Percentiles rank a stretch among this genome's conserved stretches.
phyloP scores from a whole-genome alignment of 805 yeast genomes.

The Wickerhamiella lipophila region DNA sequence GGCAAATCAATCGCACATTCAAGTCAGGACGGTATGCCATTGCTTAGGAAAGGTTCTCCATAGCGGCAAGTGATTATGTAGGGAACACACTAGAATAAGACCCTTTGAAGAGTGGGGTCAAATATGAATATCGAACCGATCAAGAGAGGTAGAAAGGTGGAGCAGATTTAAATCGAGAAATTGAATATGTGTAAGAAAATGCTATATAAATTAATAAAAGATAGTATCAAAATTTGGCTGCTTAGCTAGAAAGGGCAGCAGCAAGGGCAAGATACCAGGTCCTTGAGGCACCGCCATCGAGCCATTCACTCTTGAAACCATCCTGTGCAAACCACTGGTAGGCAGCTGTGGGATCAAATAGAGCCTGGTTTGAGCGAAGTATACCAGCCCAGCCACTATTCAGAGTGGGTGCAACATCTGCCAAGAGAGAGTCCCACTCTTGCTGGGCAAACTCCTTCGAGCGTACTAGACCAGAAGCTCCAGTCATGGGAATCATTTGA shows the following conservation, averaged over 20 bases:
- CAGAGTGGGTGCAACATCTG: slow-evolving; percentile 36
- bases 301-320: slow-evolving; percentile 40
- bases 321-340: slow-evolving; percentile 47
- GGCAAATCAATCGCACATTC: slow-evolving; percentile 82
- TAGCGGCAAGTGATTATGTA: neutral
- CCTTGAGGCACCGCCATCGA: slow-evolving; percentile 76
- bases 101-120: neutral
- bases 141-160: neutral
- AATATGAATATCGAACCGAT: too few species aligned
- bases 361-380: slow-evolving; percentile 59
- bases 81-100: neutral
- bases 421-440: slow-evolving; percentile 49
- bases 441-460: slow-evolving; percentile 36
- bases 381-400: slow-evolving; percentile 48
- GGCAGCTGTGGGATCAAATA: slow-evolving; percentile 53
- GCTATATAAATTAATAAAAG: neutral
- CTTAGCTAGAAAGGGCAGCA: slow-evolving; percentile 28
- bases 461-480: slow-evolving; percentile 45
- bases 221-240: neutral
- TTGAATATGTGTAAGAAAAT: neutral
- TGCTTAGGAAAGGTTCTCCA: neutral
- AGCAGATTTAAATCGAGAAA: neutral
- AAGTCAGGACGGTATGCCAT: slow-evolving; percentile 33
- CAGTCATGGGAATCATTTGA: slow-evolving; percentile 66
- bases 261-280: slow-evolving; percentile 78